Evolutionary conservation across 1,139 yeast species (phyloP), one percentile per base, ranked within the genome.

Genomic region (Yamadazyma kanchanaburiensis): DNA sequence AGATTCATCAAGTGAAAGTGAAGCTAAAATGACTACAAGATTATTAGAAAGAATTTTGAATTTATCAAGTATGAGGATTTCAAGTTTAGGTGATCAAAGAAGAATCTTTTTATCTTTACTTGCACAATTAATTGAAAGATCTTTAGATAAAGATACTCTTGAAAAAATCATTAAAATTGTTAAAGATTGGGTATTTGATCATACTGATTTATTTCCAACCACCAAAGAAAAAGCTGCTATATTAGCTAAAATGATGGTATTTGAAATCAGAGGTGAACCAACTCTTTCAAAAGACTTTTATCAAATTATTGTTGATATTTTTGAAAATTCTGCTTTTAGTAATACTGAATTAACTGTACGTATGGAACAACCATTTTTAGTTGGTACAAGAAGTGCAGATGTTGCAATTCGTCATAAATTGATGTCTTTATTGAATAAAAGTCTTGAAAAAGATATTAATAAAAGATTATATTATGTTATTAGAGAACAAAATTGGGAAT

Each of bases 401-500:
- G 83, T 81, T 6, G 67, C 71, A 3, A 82, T 87, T 25, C 76
- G 98, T 35, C 73, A 77, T 37, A 80, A 79, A 44, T 71, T 94
- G 44, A 85, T 94, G 94, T 60, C 74, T 0, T 84, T 94, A 32
- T 64, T 94, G 51, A 81, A 83, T 52, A 75, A 74, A 32, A 84
- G 95, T 43, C 66, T 94, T 39, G 97, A 94, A 39, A 73, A 68
- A 31, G 91, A 85, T 44, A 72, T 88, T 15, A 74, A 77, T 43
- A 88, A 86, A 52, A 70, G 98, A 38, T 62, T 94, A 24, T 80
- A 82, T 43, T 94, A 91, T 47, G 80, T 91, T 7, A 73, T 94
- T 20, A 70, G 91, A 22, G 96, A 91, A 45, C 98, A 94, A 53
- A 91, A 87, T 49, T 94, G 99, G 99, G 98, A 94, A 53, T 83